phyloP scores from a whole-genome alignment of 257 asterid species.

The Rehmannia glutinosa region DNA sequence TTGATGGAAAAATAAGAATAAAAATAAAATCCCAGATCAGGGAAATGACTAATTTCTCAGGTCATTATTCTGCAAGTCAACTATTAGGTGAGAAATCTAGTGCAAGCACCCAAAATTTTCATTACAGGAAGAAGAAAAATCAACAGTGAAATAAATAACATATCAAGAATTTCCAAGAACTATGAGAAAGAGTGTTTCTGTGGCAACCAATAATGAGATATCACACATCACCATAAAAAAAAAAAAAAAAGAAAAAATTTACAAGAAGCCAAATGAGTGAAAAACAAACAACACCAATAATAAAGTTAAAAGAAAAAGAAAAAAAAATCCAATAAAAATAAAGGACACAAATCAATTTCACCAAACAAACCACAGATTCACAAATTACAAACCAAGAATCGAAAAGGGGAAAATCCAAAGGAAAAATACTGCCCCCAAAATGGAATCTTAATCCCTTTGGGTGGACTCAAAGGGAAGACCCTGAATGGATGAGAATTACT shows the following conservation, averaged over 20 bases:
- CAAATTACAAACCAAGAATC: no score
- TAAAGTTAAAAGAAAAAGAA: no score
- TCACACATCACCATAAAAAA: conserved; percentile 16
- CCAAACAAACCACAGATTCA: no score
- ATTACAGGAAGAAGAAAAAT: neutral
- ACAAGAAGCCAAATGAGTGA: conserved; percentile 27
- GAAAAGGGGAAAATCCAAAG: conserved; percentile 1
- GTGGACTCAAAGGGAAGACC: conserved; percentile 43
- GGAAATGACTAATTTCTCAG: conserved; percentile 1
- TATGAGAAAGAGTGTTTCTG: neutral
- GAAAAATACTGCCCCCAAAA: no score
- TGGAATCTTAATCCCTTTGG: conserved; percentile 44
- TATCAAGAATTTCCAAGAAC: conserved; percentile 18
- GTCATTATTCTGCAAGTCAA: conserved; percentile 26
- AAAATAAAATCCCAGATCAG: conserved; percentile 21
- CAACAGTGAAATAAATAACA: conserved; percentile 10
- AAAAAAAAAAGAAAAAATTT: conserved; percentile 7
- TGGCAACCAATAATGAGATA: conserved; percentile 24
- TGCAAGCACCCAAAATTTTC: neutral
- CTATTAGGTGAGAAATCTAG: conserved; percentile 17
- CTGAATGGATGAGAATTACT: conserved; percentile 37
- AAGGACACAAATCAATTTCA: conserved; percentile 10
- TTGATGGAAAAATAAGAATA: neutral
- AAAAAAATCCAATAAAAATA: no score
- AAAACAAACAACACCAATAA: neutral